Conservation (phyloP, 495 filamentous ascomycete genomes). For the Hypoxylon intermedium region DNA sequence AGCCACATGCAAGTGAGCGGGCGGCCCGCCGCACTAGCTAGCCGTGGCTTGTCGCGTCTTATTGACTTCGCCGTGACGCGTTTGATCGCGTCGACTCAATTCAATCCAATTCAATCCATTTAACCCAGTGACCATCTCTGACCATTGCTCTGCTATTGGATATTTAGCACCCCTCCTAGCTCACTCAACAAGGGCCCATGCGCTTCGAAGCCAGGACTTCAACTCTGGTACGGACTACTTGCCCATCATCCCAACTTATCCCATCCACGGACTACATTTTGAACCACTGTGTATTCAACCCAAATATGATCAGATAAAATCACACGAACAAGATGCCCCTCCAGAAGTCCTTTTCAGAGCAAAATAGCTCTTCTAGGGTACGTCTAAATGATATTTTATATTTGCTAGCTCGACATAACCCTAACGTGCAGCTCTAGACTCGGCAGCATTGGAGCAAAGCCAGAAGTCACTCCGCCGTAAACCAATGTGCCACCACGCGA, state of each 20-base stretch:
- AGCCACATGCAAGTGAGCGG: background rate
- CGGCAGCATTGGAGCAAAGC: slow-evolving; percentile 59
- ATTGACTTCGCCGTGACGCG: slow-evolving; percentile 31
- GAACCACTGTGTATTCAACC: too few species aligned
- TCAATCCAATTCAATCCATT: slow-evolving; percentile 1
- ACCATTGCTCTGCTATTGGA: slow-evolving; percentile 20
- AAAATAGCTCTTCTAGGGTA: slow-evolving; percentile 44
- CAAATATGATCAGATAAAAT: slow-evolving; percentile 24
- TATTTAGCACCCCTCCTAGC: background rate
- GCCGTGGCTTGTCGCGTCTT: slow-evolving; percentile 31
- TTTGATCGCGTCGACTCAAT: slow-evolving; percentile 7
- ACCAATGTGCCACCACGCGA: slow-evolving; percentile 21
- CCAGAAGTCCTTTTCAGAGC: slow-evolving; percentile 60
- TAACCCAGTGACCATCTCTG: background rate
- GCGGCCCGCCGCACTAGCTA: too few species aligned
- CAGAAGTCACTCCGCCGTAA: slow-evolving; percentile 52
- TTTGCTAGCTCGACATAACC: background rate
- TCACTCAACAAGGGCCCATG: background rate
- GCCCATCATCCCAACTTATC: background rate
- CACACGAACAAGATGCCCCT: slow-evolving; percentile 49
- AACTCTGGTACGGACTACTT: too few species aligned
- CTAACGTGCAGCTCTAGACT: slow-evolving; percentile 33
- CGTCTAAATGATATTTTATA: slow-evolving; percentile 3
- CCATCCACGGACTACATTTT: too few species aligned
- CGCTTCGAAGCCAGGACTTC: too few species aligned